Percentiles rank a stretch among this genome's conserved stretches.
Conservation (phyloP, 495 filamentous ascomycete genomes). For the Talaromyces nanjingensis region DNA sequence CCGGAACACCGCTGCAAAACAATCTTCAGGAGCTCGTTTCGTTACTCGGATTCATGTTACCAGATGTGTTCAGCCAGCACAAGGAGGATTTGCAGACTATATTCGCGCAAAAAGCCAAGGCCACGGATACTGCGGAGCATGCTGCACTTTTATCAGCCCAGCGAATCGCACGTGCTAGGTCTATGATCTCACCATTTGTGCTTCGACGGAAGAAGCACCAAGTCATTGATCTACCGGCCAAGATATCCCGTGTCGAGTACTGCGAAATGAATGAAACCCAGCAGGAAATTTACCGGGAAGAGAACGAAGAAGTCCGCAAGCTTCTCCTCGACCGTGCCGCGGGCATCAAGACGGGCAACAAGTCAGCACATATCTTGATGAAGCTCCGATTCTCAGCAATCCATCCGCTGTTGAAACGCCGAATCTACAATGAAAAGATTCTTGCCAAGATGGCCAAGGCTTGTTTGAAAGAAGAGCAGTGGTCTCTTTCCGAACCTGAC, state of each 20-base stretch:
- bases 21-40: slow-evolving; percentile 88
- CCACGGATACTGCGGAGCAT: slow-evolving; percentile 61
- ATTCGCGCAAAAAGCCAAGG: slow-evolving; percentile 86
- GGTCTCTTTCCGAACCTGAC: slow-evolving; percentile 50
- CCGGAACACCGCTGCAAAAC: slow-evolving; percentile 92
- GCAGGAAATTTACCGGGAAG: slow-evolving; percentile 59
- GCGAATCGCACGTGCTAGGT: slow-evolving; percentile 75
- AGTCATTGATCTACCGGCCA: slow-evolving; percentile 84
- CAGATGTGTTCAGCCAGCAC: slow-evolving; percentile 65
- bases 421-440: slow-evolving; percentile 63
- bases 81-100: slow-evolving; percentile 70
- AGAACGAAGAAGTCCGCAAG: slow-evolving; percentile 47
- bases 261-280: slow-evolving; percentile 70
- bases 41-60: slow-evolving; percentile 85
- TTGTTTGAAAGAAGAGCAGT: slow-evolving; percentile 58
- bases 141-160: slow-evolving; percentile 75
- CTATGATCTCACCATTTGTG: slow-evolving; percentile 93
- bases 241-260: slow-evolving; percentile 67
- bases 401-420: slow-evolving; percentile 81
- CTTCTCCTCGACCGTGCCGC: slow-evolving; percentile 50
- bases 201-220: slow-evolving; percentile 90
- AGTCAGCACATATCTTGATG: slow-evolving; percentile 74
- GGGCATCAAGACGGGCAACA: slow-evolving; percentile 48
- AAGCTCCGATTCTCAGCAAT: slow-evolving; percentile 87
- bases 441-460: slow-evolving; percentile 73